Evolutionary conservation across 2,329 filamentous ascomycete species (phyloP), one percentile per base, ranked within the genome.

Genomic region (Botrytis deweyae): DNA sequence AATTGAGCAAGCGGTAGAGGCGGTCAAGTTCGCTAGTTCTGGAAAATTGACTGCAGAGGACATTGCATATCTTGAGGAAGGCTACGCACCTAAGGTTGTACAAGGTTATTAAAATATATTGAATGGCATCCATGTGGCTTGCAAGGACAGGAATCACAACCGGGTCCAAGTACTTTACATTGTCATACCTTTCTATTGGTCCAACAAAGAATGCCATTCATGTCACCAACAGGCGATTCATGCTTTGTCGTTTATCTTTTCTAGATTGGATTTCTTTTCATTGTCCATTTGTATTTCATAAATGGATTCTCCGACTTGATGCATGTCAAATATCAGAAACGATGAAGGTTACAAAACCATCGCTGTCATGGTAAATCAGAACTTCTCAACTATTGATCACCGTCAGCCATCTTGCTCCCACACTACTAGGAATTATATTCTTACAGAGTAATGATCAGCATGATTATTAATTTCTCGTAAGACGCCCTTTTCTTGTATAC

Each of bases 1-100:
- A 70, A 87, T 90, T 74, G 86, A 89, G 74, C 86, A 89, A 81
- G 86, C 87, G 1, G 83, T 89, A 64, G 83, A 84, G 59, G 78
- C 80, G 16, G 77, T 83, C 49, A 76, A 77, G 25, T 81, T 83
- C 66, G 83, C 82, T 70, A 80, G 82, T 61, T 82, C 83, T 74
- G 82, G 86, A 55, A 80, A 84, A 78, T 79, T 90, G 77, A 85
- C 82, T 0, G 82, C 84, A n/a, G 86, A 89, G 76, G 88, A 89
- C 76, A 84, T 85, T 75, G 81, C 83, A 73, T 88, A 86, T 78
- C 78, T 90, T 69, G 88, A 89, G 79, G 86, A 87, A 77, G 82
- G 83, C 20, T 90, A 90, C 80, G 74, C 84, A 36, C 85, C 87
- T 0, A 79, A 78, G 70, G 71, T 71, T 67, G 72, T 67, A 63